Conservation (phyloP, 805 yeast genomes). For the Candida insectalens region DNA sequence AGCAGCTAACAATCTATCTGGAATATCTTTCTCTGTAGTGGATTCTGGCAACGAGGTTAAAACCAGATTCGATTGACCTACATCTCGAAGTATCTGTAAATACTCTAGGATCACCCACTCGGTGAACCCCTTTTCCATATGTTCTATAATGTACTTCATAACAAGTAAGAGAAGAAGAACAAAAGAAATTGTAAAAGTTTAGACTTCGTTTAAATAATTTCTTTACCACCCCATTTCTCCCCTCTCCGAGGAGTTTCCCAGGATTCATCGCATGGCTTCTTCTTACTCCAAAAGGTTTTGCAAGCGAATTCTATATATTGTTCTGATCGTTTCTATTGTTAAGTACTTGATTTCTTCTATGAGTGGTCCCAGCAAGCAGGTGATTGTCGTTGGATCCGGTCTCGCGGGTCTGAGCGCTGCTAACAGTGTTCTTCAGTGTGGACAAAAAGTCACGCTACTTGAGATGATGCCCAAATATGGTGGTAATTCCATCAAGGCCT, state of each 20-base stretch:
- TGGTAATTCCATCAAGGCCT: slow-evolving; percentile 60
- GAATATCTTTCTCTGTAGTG: slow-evolving; percentile 56
- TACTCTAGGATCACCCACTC: slow-evolving; percentile 93
- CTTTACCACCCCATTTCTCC: too few species aligned
- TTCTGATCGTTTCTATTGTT: too few species aligned
- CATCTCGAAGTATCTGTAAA: slow-evolving; percentile 69
- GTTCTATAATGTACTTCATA: slow-evolving; percentile 92
- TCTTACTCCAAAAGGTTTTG: too few species aligned
- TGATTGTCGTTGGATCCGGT: slow-evolving; percentile 46
- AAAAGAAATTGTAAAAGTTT: too few species aligned
- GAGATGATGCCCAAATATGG: slow-evolving; percentile 55
- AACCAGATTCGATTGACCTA: slow-evolving; percentile 67
- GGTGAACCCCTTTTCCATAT: slow-evolving; percentile 95
- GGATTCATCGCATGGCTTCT: too few species aligned
- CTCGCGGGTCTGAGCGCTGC: slow-evolving; percentile 41
- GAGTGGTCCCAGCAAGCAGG: slow-evolving; percentile 20
- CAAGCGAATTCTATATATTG: neutral
- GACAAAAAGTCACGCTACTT: slow-evolving; percentile 41
- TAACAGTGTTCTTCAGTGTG: slow-evolving; percentile 17
- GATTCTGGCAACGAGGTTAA: slow-evolving; percentile 66
- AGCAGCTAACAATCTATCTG: slow-evolving; percentile 43
- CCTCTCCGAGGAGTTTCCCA: too few species aligned
- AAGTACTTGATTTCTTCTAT: too few species aligned
- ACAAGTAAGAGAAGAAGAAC: too few species aligned
- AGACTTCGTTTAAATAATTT: too few species aligned